These are phyloP conservation scores for Suillus sp. DNA, from an alignment of 768 basidiomycete genomes.

Conservation along the genomic window DNA sequence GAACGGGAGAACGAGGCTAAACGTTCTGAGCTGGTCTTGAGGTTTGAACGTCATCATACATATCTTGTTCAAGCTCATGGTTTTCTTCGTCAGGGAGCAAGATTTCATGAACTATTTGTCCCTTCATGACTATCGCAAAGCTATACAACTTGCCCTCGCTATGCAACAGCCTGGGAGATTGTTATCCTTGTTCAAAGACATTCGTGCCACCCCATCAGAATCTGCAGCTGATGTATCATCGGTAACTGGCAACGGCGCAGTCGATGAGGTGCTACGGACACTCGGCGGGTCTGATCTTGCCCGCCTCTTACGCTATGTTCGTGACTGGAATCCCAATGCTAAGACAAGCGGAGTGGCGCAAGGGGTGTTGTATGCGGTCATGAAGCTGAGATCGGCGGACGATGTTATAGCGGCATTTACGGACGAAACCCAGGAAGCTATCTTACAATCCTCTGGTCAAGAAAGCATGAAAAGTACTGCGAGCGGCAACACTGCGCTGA, in stretches of 20 bases:
- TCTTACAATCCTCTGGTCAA: slow-evolving; percentile 28
- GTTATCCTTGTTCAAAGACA: slow-evolving; percentile 71
- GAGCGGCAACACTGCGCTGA: slow-evolving; percentile 41
- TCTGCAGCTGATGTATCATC: slow-evolving; percentile 28
- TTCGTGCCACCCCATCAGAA: slow-evolving; percentile 41
- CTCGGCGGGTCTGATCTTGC: slow-evolving; percentile 75
- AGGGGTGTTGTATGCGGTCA: slow-evolving; percentile 73
- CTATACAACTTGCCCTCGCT: slow-evolving; percentile 87
- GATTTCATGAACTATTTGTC: slow-evolving; percentile 90
- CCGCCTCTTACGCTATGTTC: slow-evolving; percentile 76
- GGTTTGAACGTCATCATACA: slow-evolving; percentile 51
- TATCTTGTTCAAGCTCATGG: slow-evolving; percentile 12
- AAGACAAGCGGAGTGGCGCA: slow-evolving; percentile 87
- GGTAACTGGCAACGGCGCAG: slow-evolving; percentile 67
- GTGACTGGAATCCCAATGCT: slow-evolving; percentile 96
- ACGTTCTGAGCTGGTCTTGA: slow-evolving; percentile 73
- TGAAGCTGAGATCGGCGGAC: slow-evolving; percentile 75
- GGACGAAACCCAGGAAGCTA: slow-evolving; percentile 21
- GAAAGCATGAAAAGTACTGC: slow-evolving; percentile 29
- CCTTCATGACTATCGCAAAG: slow-evolving; percentile 86
- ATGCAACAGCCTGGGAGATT: slow-evolving; percentile 94
- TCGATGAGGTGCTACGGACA: slow-evolving; percentile 81
- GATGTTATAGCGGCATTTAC: slow-evolving; percentile 71
- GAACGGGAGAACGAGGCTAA: slow-evolving; percentile 73
- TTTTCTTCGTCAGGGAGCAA: slow-evolving; percentile 74